Conservation (phyloP, 1,139 yeast species). For the Candida glucosophila region DNA sequence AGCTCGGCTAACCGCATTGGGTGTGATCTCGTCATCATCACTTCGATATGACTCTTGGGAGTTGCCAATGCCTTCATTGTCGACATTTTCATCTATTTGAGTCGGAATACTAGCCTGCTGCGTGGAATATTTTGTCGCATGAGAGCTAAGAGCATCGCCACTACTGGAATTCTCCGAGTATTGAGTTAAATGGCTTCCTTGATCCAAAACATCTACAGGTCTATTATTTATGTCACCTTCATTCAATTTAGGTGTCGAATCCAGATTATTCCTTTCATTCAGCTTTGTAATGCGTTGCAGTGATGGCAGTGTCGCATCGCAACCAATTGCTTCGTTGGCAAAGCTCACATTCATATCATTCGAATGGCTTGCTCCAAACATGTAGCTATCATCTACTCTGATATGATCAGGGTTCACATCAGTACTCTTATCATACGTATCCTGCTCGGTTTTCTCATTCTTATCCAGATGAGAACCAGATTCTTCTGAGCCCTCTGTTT, state of each 20-base stretch:
- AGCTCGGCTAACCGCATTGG: constrained; percentile 6
- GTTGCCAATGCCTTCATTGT: constrained; percentile 1
- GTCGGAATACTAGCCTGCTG: constrained; percentile 7
- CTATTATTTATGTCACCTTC: no score
- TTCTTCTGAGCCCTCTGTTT: constrained; percentile 7
- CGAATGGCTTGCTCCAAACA: no score
- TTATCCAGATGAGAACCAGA: constrained; percentile 11
- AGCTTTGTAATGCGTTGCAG: no score
- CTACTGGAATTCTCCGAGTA: no score
- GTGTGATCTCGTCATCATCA: constrained; percentile 22
- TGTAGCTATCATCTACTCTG: constrained; percentile 30
- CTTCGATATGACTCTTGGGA: constrained; percentile 7
- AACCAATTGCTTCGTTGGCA: no score
- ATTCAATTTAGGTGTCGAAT: no score
- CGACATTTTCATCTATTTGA: constrained; percentile 10
- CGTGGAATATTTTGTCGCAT: background rate
- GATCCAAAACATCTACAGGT: no score
- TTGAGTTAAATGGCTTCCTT: no score
- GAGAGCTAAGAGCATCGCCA: no score
- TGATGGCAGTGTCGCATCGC: no score
- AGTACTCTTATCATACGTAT: constrained; percentile 12
- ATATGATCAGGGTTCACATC: constrained; percentile 8
- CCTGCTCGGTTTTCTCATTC: constrained; percentile 13
- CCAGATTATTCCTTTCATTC: no score
- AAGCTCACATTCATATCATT: no score